Conservation (phyloP, 257 asterid genomes). For the Voacanga thouarsii region DNA sequence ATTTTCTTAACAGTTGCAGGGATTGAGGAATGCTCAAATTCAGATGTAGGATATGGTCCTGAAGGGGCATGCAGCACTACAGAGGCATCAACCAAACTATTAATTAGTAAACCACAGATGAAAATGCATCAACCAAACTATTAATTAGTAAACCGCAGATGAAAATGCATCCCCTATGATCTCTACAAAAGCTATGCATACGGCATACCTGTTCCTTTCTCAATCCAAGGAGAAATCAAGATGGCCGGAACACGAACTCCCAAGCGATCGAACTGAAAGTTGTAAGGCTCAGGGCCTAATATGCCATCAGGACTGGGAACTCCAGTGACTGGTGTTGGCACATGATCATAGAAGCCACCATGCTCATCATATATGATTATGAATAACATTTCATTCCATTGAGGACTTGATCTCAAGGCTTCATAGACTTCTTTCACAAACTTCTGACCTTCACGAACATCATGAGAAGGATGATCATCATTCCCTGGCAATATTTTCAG, state of each 20-base stretch:
- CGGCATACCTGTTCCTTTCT: slow-evolving; percentile 62
- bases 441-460: slow-evolving; percentile 60
- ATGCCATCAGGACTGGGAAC: slow-evolving; percentile 73
- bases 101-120: neutral
- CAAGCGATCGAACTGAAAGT: slow-evolving; percentile 53
- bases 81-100: neutral
- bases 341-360: slow-evolving; percentile 79
- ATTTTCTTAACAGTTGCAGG: slow-evolving; percentile 69
- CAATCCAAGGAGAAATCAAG: slow-evolving; percentile 72
- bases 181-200: slow-evolving; percentile 8
- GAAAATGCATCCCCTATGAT: neutral
- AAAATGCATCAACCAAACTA: neutral
- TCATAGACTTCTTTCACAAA: slow-evolving; percentile 69
- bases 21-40: slow-evolving; percentile 70
- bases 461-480: slow-evolving; percentile 84
- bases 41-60: slow-evolving; percentile 61
- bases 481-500: slow-evolving; percentile 49
- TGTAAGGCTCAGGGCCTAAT: slow-evolving; percentile 56
- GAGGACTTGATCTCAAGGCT: slow-evolving; percentile 67
- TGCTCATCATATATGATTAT: slow-evolving; percentile 64
- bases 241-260: slow-evolving; percentile 74
- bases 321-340: slow-evolving; percentile 57
- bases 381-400: slow-evolving; percentile 66
- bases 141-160: neutral
- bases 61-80: slow-evolving; percentile 63